Conservation (phyloP, 1,284 basidiomycete species). For the Schizophyllum amplum region DNA sequence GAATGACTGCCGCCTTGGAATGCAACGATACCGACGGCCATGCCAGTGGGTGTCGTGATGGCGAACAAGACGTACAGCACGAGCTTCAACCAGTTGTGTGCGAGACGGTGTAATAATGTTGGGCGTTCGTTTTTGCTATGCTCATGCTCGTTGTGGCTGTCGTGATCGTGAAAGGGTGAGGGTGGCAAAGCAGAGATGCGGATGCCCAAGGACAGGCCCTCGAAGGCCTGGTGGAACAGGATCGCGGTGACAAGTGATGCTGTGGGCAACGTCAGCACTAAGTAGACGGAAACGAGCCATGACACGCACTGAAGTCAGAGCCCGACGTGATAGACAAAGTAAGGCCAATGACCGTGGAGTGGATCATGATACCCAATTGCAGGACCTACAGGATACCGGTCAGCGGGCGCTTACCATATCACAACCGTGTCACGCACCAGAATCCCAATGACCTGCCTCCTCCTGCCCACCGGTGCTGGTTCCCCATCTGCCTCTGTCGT, state of each 20-base stretch:
- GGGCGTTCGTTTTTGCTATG: background rate
- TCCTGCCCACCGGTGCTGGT: slow-evolving; percentile 35
- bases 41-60: slow-evolving; percentile 61
- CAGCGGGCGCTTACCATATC: background rate
- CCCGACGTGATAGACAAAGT: slow-evolving; percentile 63
- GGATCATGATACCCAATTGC: slow-evolving; percentile 76
- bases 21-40: slow-evolving; percentile 44
- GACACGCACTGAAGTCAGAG: slow-evolving; percentile 56
- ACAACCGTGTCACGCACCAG: slow-evolving; percentile 31
- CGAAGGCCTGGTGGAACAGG: slow-evolving; percentile 74
- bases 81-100: slow-evolving; percentile 18
- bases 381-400: slow-evolving; percentile 38
- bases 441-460: slow-evolving; percentile 56
- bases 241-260: slow-evolving; percentile 68
- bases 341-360: slow-evolving; percentile 69
- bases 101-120: background rate
- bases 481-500: slow-evolving; percentile 16
- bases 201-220: slow-evolving; percentile 71
- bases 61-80: slow-evolving; percentile 60
- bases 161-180: slow-evolving; percentile 12
- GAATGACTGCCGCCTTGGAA: slow-evolving; percentile 28
- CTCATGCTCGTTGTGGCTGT: background rate
- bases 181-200: slow-evolving; percentile 61
- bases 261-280: slow-evolving; percentile 18
- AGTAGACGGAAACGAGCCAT: slow-evolving; percentile 1